phyloP scores from a whole-genome alignment of 108 stramenopile species.

The Skeletonema grethae region DNA sequence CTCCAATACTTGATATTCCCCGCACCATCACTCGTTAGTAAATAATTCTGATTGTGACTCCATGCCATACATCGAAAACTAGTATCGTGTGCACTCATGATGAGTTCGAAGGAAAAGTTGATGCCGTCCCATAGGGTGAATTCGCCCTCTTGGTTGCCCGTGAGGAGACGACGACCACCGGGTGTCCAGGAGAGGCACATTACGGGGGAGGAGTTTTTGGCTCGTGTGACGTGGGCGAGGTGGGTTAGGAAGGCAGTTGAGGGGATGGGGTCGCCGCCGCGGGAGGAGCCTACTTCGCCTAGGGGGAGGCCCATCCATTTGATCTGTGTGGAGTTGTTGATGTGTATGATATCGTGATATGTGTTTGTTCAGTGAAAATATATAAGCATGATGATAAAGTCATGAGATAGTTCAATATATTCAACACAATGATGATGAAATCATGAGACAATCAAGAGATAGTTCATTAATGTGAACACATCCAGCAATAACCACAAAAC shows the following conservation, averaged over 20 bases:
- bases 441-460: too few species aligned
- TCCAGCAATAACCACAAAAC: too few species aligned
- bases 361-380: too few species aligned
- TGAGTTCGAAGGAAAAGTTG: slow-evolving; percentile 88
- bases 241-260: slow-evolving; percentile 68
- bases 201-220: slow-evolving; percentile 58
- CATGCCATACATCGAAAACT: slow-evolving; percentile 93
- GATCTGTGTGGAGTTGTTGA: background rate
- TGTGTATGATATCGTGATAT: too few species aligned
- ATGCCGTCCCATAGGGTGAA: slow-evolving; percentile 94
- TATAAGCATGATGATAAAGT: too few species aligned
- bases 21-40: slow-evolving; percentile 88
- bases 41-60: slow-evolving; percentile 86
- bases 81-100: slow-evolving; percentile 86
- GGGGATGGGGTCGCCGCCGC: slow-evolving; percentile 35
- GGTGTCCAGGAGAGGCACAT: slow-evolving; percentile 85
- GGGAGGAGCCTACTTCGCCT: slow-evolving; percentile 20
- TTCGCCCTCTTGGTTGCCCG: slow-evolving; percentile 90
- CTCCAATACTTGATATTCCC: slow-evolving; percentile 93
- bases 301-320: slow-evolving; percentile 73
- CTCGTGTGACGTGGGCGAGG: slow-evolving; percentile 82
- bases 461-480: background rate
- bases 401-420: too few species aligned
- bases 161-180: slow-evolving; percentile 83
- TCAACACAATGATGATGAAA: too few species aligned